Conservation (phyloP, 768 basidiomycete species). For the Cubamyces sp. region DNA sequence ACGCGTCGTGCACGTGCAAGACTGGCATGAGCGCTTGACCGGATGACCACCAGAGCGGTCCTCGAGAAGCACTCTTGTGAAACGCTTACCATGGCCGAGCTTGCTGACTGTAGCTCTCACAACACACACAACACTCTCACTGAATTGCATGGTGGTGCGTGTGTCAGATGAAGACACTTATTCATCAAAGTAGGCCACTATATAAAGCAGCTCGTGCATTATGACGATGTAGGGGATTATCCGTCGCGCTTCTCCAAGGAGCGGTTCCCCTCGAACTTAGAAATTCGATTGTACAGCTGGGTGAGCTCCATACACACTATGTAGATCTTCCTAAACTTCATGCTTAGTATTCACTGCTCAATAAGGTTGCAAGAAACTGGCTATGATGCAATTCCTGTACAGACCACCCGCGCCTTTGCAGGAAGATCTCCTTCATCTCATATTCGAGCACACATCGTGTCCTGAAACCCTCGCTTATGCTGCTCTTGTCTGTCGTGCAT, state of each 20-base stretch:
- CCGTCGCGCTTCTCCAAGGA: too few relatives aligned
- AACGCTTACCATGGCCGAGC: neutral
- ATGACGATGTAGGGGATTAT: too few relatives aligned
- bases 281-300: too few relatives aligned
- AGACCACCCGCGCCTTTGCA: slow-evolving; percentile 1
- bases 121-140: neutral
- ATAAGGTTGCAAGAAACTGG: neutral
- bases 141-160: too few relatives aligned
- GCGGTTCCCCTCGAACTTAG: too few relatives aligned
- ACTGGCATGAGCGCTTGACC: slow-evolving; percentile 13
- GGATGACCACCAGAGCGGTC: slow-evolving; percentile 3
- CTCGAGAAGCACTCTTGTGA: neutral
- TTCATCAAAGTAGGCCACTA: too few relatives aligned
- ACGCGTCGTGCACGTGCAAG: slow-evolving; percentile 25
- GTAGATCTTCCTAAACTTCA: too few relatives aligned
- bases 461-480: neutral
- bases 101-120: neutral
- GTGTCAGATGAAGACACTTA: too few relatives aligned
- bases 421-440: slow-evolving; percentile 8
- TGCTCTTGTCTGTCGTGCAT: slow-evolving; percentile 6
- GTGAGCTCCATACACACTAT: too few relatives aligned
- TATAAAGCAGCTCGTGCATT: too few relatives aligned
- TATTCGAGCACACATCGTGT: slow-evolving; percentile 6
- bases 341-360: neutral
- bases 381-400: neutral